A percentile compares a stretch with the other conserved stretches of the same genome.
These are phyloP conservation scores for Starmerella lactis-condensi DNA, from an alignment of 805 yeast genomes.

Conservation along the genomic window DNA sequence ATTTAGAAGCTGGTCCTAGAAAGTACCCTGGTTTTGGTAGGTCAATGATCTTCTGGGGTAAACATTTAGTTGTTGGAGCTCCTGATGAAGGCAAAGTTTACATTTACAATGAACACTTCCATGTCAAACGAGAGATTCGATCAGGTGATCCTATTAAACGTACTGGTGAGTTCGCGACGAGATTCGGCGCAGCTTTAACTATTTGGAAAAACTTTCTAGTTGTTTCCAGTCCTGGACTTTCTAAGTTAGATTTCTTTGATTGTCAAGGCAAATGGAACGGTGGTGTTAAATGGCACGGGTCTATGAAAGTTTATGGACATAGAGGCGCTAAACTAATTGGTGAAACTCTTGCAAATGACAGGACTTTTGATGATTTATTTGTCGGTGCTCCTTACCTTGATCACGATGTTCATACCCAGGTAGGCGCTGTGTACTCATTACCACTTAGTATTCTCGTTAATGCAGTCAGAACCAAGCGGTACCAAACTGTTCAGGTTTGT, in stretches of 20 bases:
- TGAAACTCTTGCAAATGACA: conserved; percentile 20
- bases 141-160: conserved; percentile 4
- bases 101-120: conserved; percentile 6
- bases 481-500: background rate
- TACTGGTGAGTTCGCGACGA: conserved; percentile 10
- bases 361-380: conserved; percentile 25
- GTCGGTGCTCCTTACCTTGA: conserved; percentile 31
- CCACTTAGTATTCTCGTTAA: conserved; percentile 18
- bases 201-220: conserved; percentile 25
- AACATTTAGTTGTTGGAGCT: conserved; percentile 11
- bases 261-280: conserved; percentile 14
- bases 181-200: conserved; percentile 30
- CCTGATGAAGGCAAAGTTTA: conserved; percentile 13
- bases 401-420: conserved; percentile 19
- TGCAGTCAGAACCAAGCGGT: conserved; percentile 1
- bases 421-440: conserved; percentile 24
- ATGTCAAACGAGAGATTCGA: conserved; percentile 2
- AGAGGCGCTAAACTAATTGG: conserved; percentile 31
- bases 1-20: background rate
- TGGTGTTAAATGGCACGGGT: conserved; percentile 19
- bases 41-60: conserved; percentile 7
- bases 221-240: conserved; percentile 36
- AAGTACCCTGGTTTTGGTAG: conserved; percentile 11
- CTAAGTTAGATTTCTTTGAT: conserved; percentile 27
- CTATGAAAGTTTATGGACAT: conserved; percentile 23